These are phyloP conservation scores for Ophiostoma himal-ulmi DNA, from an alignment of 2,329 filamentous ascomycete genomes.

Conservation along the genomic window DNA sequence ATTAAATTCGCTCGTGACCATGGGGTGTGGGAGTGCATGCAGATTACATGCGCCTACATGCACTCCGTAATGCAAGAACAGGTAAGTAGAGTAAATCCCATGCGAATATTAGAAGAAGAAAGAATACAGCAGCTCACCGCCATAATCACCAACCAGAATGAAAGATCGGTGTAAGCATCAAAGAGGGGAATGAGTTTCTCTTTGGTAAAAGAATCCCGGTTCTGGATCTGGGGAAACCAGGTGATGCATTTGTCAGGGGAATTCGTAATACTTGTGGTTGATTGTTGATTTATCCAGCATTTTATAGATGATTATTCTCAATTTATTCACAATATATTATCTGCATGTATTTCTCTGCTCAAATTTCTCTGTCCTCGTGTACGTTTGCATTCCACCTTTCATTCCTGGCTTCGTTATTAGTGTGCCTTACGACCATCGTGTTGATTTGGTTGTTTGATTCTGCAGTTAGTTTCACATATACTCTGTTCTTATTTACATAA, in stretches of 20 bases:
- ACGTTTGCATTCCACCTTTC: too few species aligned
- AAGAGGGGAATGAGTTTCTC: constrained; percentile 7
- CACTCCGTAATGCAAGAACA: not conserved
- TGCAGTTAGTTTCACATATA: not conserved
- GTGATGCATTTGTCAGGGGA: not conserved
- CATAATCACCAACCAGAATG: not conserved
- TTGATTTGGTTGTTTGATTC: too few species aligned
- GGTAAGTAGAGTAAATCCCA: too few species aligned
- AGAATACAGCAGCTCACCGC: not conserved
- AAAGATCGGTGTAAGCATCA: not conserved
- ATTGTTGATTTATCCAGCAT: too few species aligned
- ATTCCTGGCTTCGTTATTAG: too few species aligned
- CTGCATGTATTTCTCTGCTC: too few species aligned
- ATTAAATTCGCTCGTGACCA: constrained; percentile 10
- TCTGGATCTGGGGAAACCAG: not conserved
- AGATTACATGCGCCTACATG: not conserved
- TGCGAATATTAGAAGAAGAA: not conserved
- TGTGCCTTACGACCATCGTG: too few species aligned
- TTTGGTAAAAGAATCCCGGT: not conserved
- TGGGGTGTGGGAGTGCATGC: constrained; percentile 6
- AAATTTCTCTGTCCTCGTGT: too few species aligned
- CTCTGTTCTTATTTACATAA: not conserved
- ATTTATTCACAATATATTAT: too few species aligned
- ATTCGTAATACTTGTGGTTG: too few species aligned
- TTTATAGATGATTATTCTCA: too few species aligned